phyloP scores from a whole-genome alignment of 2,329 filamentous ascomycete species.

The Davidsoniella eucalypti region DNA sequence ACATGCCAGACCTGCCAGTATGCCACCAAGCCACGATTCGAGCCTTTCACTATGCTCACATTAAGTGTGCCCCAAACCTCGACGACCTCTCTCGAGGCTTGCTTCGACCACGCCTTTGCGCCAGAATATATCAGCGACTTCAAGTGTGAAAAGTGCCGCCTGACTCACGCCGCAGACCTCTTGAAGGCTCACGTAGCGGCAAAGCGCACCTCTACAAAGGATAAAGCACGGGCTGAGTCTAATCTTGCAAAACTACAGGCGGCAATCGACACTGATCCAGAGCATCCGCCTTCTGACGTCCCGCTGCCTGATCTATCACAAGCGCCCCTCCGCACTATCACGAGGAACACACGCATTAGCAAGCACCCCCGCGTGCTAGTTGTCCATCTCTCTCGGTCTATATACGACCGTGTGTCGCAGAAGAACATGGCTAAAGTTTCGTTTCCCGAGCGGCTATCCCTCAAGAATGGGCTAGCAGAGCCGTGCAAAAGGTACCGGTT shows the following conservation, averaged over 20 bases:
- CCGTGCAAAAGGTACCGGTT: constrained; percentile 45
- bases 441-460: constrained; percentile 71
- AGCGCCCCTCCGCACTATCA: constrained; percentile 69
- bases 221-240: constrained; percentile 25
- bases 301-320: constrained; percentile 59
- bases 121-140: constrained; percentile 95
- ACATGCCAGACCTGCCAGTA: constrained; percentile 84
- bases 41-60: constrained; percentile 81
- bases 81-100: constrained; percentile 67
- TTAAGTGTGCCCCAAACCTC: constrained; percentile 74
- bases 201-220: constrained; percentile 29
- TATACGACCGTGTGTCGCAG: constrained; percentile 70
- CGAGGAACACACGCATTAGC: constrained; percentile 74
- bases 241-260: constrained; percentile 49
- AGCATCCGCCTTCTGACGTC: constrained; percentile 31
- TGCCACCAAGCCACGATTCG: constrained; percentile 67
- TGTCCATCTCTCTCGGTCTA: constrained; percentile 82
- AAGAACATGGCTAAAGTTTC: constrained; percentile 92
- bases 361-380: constrained; percentile 79
- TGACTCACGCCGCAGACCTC: constrained; percentile 58
- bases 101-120: constrained; percentile 88
- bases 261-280: constrained; percentile 67
- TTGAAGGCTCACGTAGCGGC: constrained; percentile 43
- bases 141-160: constrained; percentile 80
- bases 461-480: constrained; percentile 35